phyloP scores from a whole-genome alignment of 1,139 yeast species.

The Lodderomyces metapsilosis region DNA sequence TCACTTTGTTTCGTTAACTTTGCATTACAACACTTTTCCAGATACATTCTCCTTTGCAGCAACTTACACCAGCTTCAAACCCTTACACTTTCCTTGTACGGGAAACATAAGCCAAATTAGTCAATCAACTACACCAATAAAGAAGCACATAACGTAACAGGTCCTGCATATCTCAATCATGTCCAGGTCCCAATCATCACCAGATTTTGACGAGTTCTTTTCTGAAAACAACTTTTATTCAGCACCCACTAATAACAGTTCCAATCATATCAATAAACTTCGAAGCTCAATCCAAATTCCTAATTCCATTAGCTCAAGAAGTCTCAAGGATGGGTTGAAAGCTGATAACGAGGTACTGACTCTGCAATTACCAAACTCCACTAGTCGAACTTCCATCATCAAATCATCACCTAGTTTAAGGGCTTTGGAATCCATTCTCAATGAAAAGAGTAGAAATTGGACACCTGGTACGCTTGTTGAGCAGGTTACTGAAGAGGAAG shows the following conservation, averaged over 20 bases:
- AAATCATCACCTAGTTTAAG: conserved; percentile 54
- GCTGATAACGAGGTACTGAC: background rate
- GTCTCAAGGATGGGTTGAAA: conserved; percentile 20
- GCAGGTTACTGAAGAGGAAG: conserved; percentile 5
- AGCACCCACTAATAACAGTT: conserved; percentile 13
- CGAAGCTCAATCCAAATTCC: conserved; percentile 51
- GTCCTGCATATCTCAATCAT: no score
- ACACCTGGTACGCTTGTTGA: conserved; percentile 1
- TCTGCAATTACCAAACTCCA: background rate
- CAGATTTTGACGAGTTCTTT: conserved; percentile 19
- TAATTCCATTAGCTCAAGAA: conserved; percentile 35
- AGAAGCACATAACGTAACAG: no score
- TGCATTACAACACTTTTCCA: no score
- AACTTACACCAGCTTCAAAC: background rate
- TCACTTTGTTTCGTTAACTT: no score
- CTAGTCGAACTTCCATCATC: conserved; percentile 42
- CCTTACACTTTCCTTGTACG: no score
- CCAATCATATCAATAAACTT: conserved; percentile 47
- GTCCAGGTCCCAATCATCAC: conserved; percentile 4
- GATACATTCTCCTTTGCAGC: background rate
- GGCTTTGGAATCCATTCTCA: conserved; percentile 49
- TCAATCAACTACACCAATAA: no score
- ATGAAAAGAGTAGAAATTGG: conserved; percentile 20
- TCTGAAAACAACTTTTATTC: conserved; percentile 20
- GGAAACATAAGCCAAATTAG: no score